These are phyloP conservation scores for Glycyrrhiza uralensis DNA, from an alignment of 306 rosid genomes.

Conservation along the genomic window DNA sequence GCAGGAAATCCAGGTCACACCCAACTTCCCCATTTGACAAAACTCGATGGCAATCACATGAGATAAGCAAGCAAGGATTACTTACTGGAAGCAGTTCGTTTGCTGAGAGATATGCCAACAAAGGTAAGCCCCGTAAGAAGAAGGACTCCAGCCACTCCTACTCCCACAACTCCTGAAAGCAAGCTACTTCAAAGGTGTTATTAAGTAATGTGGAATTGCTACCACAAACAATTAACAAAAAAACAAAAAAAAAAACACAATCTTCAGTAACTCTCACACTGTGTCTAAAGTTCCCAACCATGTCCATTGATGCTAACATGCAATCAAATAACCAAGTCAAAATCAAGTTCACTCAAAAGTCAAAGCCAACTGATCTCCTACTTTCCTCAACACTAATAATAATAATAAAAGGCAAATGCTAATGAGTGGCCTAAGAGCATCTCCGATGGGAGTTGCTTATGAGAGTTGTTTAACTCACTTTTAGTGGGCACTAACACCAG, in stretches of 20 bases:
- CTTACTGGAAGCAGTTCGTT: slow-evolving; percentile 59
- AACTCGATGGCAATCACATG: background rate
- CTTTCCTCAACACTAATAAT: background rate
- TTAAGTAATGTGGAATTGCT: slow-evolving; percentile 37
- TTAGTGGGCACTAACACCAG: too few species aligned
- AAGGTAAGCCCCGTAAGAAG: slow-evolving; percentile 69
- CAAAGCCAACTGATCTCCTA: background rate
- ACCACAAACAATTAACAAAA: slow-evolving; percentile 4
- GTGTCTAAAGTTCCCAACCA: background rate
- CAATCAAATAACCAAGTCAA: background rate
- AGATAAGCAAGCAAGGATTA: slow-evolving; percentile 4
- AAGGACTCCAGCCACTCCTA: slow-evolving; percentile 78
- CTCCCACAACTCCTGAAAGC: slow-evolving; percentile 84
- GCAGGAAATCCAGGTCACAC: background rate
- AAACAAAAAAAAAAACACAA: background rate
- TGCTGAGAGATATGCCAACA: slow-evolving; percentile 63
- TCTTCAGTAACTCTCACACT: slow-evolving; percentile 7
- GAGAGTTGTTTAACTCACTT: too few species aligned
- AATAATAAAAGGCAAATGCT: background rate
- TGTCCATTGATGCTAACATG: background rate
- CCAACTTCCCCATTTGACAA: background rate
- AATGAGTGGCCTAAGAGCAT: background rate
- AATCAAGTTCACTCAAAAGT: slow-evolving; percentile 9
- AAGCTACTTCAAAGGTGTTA: slow-evolving; percentile 63
- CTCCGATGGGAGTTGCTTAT: too few species aligned